These are phyloP conservation scores for Tylopilus cervinicoccineus DNA, from an alignment of 768 basidiomycete species.

Conservation along the genomic window DNA sequence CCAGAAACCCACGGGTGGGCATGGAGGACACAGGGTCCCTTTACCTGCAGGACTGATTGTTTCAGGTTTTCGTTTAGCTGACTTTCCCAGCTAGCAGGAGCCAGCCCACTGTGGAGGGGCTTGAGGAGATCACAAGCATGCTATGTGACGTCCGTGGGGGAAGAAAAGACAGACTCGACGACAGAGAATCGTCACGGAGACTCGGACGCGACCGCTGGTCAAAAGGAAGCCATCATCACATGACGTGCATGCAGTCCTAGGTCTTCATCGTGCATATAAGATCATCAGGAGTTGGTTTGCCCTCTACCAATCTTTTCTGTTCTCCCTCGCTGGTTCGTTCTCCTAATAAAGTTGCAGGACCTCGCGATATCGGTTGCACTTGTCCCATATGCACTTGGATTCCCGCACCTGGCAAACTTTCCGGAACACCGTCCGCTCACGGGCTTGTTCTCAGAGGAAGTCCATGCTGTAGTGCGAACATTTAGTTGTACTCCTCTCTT, in stretches of 20 bases:
- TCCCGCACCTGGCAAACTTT: slow-evolving; percentile 14
- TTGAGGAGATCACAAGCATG: too few species aligned
- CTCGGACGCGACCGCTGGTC: too few species aligned
- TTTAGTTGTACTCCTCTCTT: slow-evolving; percentile 19
- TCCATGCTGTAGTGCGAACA: slow-evolving; percentile 9
- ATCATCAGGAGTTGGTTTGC: neutral
- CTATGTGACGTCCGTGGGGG: too few species aligned
- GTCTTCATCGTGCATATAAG: slow-evolving; percentile 1
- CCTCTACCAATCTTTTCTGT: neutral
- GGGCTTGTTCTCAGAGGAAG: slow-evolving; percentile 14
- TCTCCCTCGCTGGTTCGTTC: neutral
- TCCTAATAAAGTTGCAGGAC: slow-evolving; percentile 7
- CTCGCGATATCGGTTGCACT: slow-evolving; percentile 1
- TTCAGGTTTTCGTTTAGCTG: too few species aligned
- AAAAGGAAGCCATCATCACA: too few species aligned
- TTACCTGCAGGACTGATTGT: too few species aligned
- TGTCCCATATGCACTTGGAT: slow-evolving; percentile 7
- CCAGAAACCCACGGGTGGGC: too few species aligned
- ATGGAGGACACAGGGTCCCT: too few species aligned
- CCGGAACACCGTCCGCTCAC: slow-evolving; percentile 20
- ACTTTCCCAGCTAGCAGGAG: too few species aligned
- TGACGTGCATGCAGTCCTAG: neutral
- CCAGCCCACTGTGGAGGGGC: too few species aligned
- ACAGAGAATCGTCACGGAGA: too few species aligned
- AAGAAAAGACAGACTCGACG: too few species aligned